These are phyloP conservation scores for Plantago major DNA, from an alignment of 257 asterid species.

Conservation along the genomic window DNA sequence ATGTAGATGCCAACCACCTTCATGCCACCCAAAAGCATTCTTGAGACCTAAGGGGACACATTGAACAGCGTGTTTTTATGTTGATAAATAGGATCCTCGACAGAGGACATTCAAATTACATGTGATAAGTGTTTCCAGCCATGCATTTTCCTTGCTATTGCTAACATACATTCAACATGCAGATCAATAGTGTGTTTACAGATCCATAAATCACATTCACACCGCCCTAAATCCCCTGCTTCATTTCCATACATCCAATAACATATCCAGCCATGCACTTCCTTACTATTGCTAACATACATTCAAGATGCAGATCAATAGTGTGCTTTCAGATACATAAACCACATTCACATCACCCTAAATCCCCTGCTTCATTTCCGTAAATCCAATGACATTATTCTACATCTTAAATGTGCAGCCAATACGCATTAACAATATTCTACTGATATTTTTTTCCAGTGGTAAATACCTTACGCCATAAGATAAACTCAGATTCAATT, in stretches of 20 bases:
- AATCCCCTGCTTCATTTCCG: not conserved
- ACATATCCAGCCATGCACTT: not conserved
- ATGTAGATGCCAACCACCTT: constrained; percentile 85
- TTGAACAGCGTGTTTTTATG: constrained; percentile 7
- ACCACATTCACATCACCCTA: constrained; percentile 3
- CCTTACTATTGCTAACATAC: not conserved
- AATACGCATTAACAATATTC: not conserved
- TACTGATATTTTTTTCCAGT: too few relatives aligned
- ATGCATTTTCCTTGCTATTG: not conserved
- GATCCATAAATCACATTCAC: constrained; percentile 13
- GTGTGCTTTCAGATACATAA: constrained; percentile 5
- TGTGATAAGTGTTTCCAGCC: constrained; percentile 4
- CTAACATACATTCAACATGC: not conserved
- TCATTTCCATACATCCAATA: not conserved
- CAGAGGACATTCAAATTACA: constrained; percentile 14
- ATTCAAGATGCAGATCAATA: constrained; percentile 2
- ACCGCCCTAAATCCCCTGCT: not conserved
- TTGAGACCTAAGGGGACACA: constrained; percentile 55
- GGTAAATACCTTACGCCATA: too few relatives aligned
- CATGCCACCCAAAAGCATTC: constrained; percentile 92
- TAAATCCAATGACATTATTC: not conserved
- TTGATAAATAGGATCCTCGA: constrained; percentile 8
- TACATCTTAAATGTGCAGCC: not conserved
- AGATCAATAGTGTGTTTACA: not conserved
- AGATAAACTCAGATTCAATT: not conserved